These are phyloP conservation scores for Nigrospora sphaerica DNA, from an alignment of 2,329 filamentous ascomycete species.

Conservation along the genomic window DNA sequence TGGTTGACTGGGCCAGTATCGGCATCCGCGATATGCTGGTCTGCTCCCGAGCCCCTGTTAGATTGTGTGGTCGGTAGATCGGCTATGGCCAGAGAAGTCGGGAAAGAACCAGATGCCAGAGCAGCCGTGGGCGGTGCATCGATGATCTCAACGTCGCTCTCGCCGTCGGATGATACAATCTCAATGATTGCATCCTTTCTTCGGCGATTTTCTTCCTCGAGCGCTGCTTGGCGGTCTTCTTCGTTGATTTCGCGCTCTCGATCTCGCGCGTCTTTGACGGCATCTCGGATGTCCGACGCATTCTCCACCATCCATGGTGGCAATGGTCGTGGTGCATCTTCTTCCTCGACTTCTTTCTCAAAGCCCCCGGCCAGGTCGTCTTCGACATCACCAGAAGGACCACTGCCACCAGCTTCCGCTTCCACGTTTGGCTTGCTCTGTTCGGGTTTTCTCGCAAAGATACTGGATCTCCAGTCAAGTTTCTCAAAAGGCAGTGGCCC, in stretches of 20 bases:
- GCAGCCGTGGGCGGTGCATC: constrained; percentile 36
- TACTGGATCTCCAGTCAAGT: constrained; percentile 59
- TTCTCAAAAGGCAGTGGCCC: constrained; percentile 90
- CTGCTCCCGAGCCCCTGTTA: too few species aligned
- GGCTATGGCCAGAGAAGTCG: too few species aligned
- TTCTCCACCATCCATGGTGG: constrained; percentile 67
- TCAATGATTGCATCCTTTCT: constrained; percentile 47
- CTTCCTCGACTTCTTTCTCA: constrained; percentile 37
- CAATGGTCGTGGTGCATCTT: constrained; percentile 43
- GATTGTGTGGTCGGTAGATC: too few species aligned
- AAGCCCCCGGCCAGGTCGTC: constrained; percentile 59
- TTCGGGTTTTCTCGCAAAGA: constrained; percentile 40
- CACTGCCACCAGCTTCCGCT: constrained; percentile 27
- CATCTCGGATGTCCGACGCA: constrained; percentile 58
- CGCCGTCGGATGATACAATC: constrained; percentile 55
- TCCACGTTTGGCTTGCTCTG: constrained; percentile 5
- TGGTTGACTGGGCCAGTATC: too few species aligned
- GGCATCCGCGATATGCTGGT: too few species aligned
- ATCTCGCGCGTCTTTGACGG: constrained; percentile 50
- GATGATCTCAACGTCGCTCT: constrained; percentile 50
- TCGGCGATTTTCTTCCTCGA: constrained; percentile 43
- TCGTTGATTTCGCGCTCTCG: constrained; percentile 56
- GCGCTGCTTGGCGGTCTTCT: constrained; percentile 50
- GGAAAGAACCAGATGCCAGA: too few species aligned
- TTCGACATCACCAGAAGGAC: constrained; percentile 23